A percentile compares a stretch with the other conserved stretches of the same genome.
Evolutionary conservation across 1,284 basidiomycete genomes (phyloP).

Genomic region (Peniophora sp.): DNA sequence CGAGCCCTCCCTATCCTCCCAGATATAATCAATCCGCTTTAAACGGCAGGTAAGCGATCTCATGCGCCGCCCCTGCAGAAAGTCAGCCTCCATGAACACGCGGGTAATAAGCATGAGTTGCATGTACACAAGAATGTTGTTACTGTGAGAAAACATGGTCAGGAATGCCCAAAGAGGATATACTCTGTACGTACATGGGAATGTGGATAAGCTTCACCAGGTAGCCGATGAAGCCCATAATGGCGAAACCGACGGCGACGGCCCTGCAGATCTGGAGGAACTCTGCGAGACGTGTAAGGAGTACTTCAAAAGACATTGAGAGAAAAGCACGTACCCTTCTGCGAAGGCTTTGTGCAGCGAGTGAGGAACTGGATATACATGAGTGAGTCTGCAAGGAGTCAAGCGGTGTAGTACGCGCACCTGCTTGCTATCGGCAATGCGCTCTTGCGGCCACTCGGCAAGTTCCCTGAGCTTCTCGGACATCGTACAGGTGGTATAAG

Average conservation of each 20-base stretch:
- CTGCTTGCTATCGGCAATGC: constrained; percentile 90
- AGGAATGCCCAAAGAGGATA: constrained; percentile 2
- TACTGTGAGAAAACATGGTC: constrained; percentile 39
- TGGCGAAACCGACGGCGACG: constrained; percentile 89
- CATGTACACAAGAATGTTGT: constrained; percentile 93
- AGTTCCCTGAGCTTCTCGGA: constrained; percentile 90
- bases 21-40: background rate
- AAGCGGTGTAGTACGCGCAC: constrained; percentile 34
- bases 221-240: constrained; percentile 98
- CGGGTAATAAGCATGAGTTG: constrained; percentile 17
- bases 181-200: constrained; percentile 67
- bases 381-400: background rate
- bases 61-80: constrained; percentile 63
- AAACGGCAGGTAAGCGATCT: constrained; percentile 5
- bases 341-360: constrained; percentile 95
- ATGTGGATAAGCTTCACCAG: constrained; percentile 95
- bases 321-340: constrained; percentile 62
- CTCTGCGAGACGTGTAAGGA: constrained; percentile 45
- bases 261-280: constrained; percentile 90
- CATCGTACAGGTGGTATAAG: constrained; percentile 40
- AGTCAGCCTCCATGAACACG: constrained; percentile 3
- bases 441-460: constrained; percentile 87
- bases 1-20: no score
- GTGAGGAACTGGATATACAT: constrained; percentile 71
- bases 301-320: constrained; percentile 2